phyloP scores from a whole-genome alignment of 371 early-diverging fungal species.

The Haplosporangium sp. region DNA sequence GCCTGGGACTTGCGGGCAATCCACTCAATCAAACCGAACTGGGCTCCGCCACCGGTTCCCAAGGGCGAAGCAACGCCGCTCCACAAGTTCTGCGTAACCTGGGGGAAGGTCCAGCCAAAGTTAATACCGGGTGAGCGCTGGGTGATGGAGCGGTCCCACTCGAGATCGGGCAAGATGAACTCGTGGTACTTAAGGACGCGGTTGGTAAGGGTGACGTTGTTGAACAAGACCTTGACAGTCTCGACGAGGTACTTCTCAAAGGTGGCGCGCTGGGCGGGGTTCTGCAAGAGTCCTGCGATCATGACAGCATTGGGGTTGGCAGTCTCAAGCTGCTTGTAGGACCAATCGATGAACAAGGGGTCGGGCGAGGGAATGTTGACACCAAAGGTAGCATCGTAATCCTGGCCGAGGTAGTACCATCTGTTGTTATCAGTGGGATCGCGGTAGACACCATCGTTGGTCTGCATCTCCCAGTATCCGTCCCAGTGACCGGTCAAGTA shows the following conservation, averaged over 20 bases:
- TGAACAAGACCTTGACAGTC: constrained; percentile 63
- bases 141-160: constrained; percentile 63
- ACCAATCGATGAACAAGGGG: constrained; percentile 49
- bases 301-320: constrained; percentile 59
- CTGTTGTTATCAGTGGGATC: constrained; percentile 56
- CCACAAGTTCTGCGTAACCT: constrained; percentile 60
- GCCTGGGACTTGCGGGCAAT: constrained; percentile 34
- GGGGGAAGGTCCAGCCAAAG: constrained; percentile 61
- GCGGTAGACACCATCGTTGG: constrained; percentile 67
- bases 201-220: constrained; percentile 62
- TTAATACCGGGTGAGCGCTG: constrained; percentile 68
- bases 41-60: constrained; percentile 61
- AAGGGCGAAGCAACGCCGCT: constrained; percentile 52
- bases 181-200: constrained; percentile 63
- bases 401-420: constrained; percentile 66
- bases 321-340: constrained; percentile 59
- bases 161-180: constrained; percentile 62
- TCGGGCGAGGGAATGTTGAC: constrained; percentile 58
- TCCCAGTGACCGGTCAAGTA: constrained; percentile 68
- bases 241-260: constrained; percentile 65
- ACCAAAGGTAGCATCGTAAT: constrained; percentile 70
- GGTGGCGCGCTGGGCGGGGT: constrained; percentile 50
- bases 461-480: constrained; percentile 68
- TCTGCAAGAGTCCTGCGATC: constrained; percentile 64
- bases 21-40: constrained; percentile 62